Evolutionary conservation across 345 rosid species (phyloP).

Genomic region (Eutrema heterophyllum): DNA sequence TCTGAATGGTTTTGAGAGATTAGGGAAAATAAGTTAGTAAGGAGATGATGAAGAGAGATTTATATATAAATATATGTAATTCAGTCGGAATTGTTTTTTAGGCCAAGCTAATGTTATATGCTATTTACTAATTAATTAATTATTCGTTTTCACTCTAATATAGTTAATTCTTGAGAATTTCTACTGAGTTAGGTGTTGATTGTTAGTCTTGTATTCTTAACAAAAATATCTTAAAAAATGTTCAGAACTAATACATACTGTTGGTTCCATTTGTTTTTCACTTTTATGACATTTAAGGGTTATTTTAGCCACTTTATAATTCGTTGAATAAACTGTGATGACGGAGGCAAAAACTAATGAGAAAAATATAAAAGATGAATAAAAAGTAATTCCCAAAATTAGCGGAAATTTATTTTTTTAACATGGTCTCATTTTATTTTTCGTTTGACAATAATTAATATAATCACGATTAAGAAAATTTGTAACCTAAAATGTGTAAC

Average conservation of each 20-base stretch:
- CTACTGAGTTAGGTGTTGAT: neutral
- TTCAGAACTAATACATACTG: neutral
- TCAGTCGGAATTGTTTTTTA: constrained; percentile 1
- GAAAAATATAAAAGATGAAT: no score
- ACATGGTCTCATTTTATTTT: neutral
- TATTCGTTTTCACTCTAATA: neutral
- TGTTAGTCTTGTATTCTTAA: neutral
- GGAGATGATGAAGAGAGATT: constrained; percentile 13
- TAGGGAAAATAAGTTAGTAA: constrained; percentile 24
- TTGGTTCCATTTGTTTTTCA: neutral
- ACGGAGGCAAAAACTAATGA: neutral
- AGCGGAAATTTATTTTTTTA: no score
- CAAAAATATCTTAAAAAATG: neutral
- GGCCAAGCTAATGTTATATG: constrained; percentile 11
- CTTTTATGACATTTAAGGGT: neutral
- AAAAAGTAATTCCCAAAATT: no score
- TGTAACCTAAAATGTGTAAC: neutral
- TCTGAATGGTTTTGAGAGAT: neutral
- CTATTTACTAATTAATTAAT: neutral
- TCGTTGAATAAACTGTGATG: neutral
- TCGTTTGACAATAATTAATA: neutral
- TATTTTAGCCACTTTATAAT: neutral
- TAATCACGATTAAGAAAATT: neutral
- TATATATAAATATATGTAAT: constrained; percentile 16
- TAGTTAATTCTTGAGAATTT: neutral